These are phyloP conservation scores for Sideroxylon spinosum DNA, from an alignment of 179 eudicot genomes.

Conservation along the genomic window DNA sequence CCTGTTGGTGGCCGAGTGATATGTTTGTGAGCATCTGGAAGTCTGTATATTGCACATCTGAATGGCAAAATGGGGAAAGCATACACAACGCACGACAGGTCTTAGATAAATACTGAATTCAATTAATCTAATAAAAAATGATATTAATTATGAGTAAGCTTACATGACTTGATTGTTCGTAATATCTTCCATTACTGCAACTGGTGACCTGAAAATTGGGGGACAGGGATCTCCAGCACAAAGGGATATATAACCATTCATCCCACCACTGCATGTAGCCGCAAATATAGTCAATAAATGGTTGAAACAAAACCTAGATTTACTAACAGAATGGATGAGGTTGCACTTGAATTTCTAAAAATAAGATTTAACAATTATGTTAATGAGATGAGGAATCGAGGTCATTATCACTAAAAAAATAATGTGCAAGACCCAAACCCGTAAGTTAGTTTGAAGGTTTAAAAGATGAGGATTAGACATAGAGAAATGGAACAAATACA, in stretches of 20 bases:
- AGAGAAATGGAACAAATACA: not conserved
- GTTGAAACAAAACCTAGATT: slow-evolving; percentile 11
- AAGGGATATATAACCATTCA: slow-evolving; percentile 92
- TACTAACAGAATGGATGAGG: not conserved
- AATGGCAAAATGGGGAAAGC: slow-evolving; percentile 14
- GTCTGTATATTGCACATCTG: slow-evolving; percentile 86
- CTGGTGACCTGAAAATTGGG: slow-evolving; percentile 82
- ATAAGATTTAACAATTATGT: not conserved
- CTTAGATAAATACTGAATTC: not conserved
- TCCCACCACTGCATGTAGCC: slow-evolving; percentile 80
- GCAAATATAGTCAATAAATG: slow-evolving; percentile 41
- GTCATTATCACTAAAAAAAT: not conserved
- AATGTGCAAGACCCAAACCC: not conserved
- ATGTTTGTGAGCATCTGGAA: slow-evolving; percentile 81
- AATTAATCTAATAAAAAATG: not conserved
- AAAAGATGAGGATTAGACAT: not conserved
- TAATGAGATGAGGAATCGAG: not conserved
- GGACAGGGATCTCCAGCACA: slow-evolving; percentile 97
- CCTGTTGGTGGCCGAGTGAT: slow-evolving; percentile 68
- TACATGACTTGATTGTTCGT: slow-evolving; percentile 89
- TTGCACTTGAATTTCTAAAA: not conserved
- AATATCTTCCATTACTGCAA: slow-evolving; percentile 75
- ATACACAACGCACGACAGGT: slow-evolving; percentile 9
- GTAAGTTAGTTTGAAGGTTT: not conserved
- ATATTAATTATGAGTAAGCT: slow-evolving; percentile 19